A percentile compares a stretch with the other conserved stretches of the same genome.
Conservation (phyloP, 2,329 filamentous ascomycete genomes). For the Aaosphaeria pasadenensis region DNA sequence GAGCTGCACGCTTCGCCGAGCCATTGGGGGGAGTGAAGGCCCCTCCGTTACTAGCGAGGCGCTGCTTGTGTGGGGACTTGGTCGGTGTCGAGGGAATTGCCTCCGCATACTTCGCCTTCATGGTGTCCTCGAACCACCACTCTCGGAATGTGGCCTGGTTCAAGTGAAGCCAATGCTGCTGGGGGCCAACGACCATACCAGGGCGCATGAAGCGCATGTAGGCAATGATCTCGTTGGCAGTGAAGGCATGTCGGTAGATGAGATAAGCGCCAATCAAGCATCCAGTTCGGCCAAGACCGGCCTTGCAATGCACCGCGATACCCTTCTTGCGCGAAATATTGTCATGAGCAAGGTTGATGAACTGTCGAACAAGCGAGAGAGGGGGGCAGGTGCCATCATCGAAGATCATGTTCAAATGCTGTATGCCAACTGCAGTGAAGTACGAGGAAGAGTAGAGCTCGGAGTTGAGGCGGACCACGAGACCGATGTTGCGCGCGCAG, state of each 20-base stretch:
- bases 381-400: constrained; percentile 96
- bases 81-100: constrained; percentile 57
- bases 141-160: constrained; percentile 97
- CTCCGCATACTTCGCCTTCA: constrained; percentile 78
- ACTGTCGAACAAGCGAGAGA: constrained; percentile 83
- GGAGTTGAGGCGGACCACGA: constrained; percentile 94
- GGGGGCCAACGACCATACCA: constrained; percentile 97
- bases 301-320: constrained; percentile 98
- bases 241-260: constrained; percentile 96
- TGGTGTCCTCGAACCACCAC: constrained; percentile 82
- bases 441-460: constrained; percentile 95
- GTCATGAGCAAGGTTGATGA: constrained; percentile 91
- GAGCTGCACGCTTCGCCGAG: constrained; percentile 71
- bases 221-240: constrained; percentile 93
- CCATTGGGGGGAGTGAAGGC: constrained; percentile 82
- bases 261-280: constrained; percentile 96
- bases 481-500: constrained; percentile 78
- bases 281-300: constrained; percentile 89
- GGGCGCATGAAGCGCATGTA: constrained; percentile 99
- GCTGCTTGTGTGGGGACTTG: constrained; percentile 48
- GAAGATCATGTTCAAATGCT: constrained; percentile 99
- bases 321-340: constrained; percentile 88
- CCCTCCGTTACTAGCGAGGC: constrained; percentile 62
- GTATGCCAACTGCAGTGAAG: constrained; percentile 91
- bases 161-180: constrained; percentile 97